Evolutionary conservation across 108 stramenopile genomes (phyloP), one percentile per base, ranked within the genome.

Genomic region (Nitzschia sp.): DNA sequence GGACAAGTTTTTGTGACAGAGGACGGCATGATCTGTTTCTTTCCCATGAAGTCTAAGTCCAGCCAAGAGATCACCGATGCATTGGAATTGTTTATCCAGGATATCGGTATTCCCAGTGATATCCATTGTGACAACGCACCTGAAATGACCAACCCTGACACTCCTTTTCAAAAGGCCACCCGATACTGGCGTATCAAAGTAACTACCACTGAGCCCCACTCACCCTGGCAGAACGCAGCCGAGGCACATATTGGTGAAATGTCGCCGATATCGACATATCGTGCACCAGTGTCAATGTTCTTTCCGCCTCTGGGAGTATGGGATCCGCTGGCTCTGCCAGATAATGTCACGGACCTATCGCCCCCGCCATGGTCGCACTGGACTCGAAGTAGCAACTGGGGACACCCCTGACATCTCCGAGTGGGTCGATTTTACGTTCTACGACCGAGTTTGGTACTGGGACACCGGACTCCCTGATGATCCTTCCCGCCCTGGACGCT

Each of bases 331-430:
- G 10, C 10, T 11, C 10, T 9, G 10, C 10, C 10, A 44, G 43
- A 44, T 44, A 11, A 44, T 44, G 43, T 11, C 10, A 9, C 43
- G 43, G 10, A 44, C 12, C 10, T 44, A 12, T 12, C 43, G 43
- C 10, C 43, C 9, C 43, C 10, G 12, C 10, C 10, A 44, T 44
- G 43, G 12, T 44, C 43, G 43, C 9, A 11, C 43, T 9, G 43
- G 43, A 9, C 12, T 44, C 43, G 43, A 44, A 44, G 12, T 44
- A 9, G 9, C 11, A 26, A 61, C 29, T n/a, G 52, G 53, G 14
- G 8, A 59, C 14, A 66, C 65, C 17, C 56, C 66, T 0, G 65
- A 73, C 41, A 73, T 73, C 9, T 57, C 57, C 26, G 41, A 44
- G 19, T 68, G 39, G 34, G 9, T 67, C 0, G 41, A 57, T 10